Conservation (phyloP, 768 basidiomycete genomes). For the Boletus barrowsii region DNA sequence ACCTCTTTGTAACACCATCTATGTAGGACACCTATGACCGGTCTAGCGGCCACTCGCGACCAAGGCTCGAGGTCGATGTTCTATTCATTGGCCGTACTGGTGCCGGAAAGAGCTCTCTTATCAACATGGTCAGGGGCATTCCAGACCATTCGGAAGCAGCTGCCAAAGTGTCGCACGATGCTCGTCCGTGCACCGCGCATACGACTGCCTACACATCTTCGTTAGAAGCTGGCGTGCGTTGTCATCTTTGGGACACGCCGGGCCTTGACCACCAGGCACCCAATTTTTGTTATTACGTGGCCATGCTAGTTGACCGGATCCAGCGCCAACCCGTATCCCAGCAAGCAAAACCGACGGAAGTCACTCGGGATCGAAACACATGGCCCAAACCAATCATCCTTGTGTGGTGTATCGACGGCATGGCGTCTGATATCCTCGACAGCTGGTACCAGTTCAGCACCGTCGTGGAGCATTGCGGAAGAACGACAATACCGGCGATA, state of each 20-base stretch:
- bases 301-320: not conserved
- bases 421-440: not conserved
- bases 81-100: not conserved
- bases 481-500: not conserved
- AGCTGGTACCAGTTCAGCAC: not conserved
- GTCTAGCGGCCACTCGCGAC: too few species aligned
- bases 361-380: not conserved
- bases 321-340: not conserved
- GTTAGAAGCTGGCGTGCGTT: not conserved
- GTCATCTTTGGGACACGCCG: not conserved
- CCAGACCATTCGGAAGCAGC: not conserved
- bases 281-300: not conserved
- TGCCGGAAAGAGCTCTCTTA: not conserved
- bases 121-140: not conserved
- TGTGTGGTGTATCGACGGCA: not conserved
- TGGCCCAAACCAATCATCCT: not conserved
- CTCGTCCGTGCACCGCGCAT: not conserved
- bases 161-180: not conserved
- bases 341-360: not conserved
- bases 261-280: not conserved
- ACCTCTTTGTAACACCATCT: not conserved
- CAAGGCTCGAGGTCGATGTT: not conserved
- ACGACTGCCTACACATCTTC: not conserved
- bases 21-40: not conserved
- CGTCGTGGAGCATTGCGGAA: not conserved